Evolutionary conservation across 2,329 filamentous ascomycete genomes (phyloP).

Genomic region (Phaeosphaeriaceae sp.): DNA sequence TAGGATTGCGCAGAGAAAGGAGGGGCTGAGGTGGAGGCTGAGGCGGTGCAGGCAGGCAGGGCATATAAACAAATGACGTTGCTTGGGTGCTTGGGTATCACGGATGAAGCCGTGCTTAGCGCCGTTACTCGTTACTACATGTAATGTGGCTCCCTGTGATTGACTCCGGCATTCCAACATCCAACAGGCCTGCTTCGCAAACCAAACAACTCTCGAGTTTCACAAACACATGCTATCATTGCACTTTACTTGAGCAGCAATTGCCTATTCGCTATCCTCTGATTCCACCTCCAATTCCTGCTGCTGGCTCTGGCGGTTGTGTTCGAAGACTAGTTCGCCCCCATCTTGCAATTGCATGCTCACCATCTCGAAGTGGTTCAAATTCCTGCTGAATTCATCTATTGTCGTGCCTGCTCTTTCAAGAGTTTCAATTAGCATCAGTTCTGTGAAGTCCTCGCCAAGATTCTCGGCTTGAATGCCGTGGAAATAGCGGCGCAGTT

Average conservation of each 20-base stretch:
- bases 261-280: slow-evolving; percentile 1
- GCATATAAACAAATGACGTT: slow-evolving; percentile 20
- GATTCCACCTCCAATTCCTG: slow-evolving; percentile 1
- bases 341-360: slow-evolving; percentile 27
- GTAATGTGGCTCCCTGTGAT: slow-evolving; percentile 22
- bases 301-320: slow-evolving; percentile 13
- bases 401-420: slow-evolving; percentile 27
- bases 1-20: not conserved
- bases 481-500: slow-evolving; percentile 36
- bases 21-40: slow-evolving; percentile 12
- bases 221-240: too few relatives aligned
- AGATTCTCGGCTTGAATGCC: slow-evolving; percentile 30
- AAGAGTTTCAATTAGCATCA: slow-evolving; percentile 26
- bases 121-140: slow-evolving; percentile 2
- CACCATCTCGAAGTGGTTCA: slow-evolving; percentile 28
- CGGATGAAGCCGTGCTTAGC: not conserved
- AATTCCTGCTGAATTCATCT: slow-evolving; percentile 37
- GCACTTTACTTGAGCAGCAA: too few relatives aligned
- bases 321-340: slow-evolving; percentile 36
- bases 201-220: slow-evolving; percentile 10
- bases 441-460: slow-evolving; percentile 21
- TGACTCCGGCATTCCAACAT: not conserved
- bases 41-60: slow-evolving; percentile 4
- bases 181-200: not conserved
- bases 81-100: slow-evolving; percentile 5